Evolutionary conservation across 1,284 basidiomycete species (phyloP).

Genomic region (Cryptococcus amylolentus): DNA sequence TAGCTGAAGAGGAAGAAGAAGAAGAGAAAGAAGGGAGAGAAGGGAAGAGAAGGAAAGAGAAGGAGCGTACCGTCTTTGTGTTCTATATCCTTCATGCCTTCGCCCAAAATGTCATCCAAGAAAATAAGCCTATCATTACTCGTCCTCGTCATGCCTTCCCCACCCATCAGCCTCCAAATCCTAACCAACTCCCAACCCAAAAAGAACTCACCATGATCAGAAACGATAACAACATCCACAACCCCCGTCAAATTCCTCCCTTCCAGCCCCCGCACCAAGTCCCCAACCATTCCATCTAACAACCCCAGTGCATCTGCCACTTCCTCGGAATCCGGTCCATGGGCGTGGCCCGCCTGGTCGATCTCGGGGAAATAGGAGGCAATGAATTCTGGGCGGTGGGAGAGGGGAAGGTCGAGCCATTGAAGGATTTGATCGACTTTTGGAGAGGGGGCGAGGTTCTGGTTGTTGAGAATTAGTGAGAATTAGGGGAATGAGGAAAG

Average conservation of each 20-base stretch:
- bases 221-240: slow-evolving; percentile 83
- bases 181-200: neutral
- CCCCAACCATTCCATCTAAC: slow-evolving; percentile 72
- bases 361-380: slow-evolving; percentile 58
- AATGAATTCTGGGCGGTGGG: slow-evolving; percentile 70
- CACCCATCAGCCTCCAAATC: neutral
- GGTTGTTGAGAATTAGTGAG: neutral
- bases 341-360: slow-evolving; percentile 61
- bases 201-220: slow-evolving; percentile 64
- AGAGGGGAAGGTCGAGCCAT: slow-evolving; percentile 72
- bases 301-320: slow-evolving; percentile 66
- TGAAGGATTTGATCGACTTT: slow-evolving; percentile 70
- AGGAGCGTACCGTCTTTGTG: slow-evolving; percentile 63
- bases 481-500: neutral
- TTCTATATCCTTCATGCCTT: slow-evolving; percentile 61
- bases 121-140: slow-evolving; percentile 70
- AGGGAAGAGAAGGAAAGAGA: neutral
- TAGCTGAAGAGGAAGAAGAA: neutral
- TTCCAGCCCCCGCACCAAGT: slow-evolving; percentile 61
- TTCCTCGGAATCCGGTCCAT: slow-evolving; percentile 67
- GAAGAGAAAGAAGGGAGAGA: no score
- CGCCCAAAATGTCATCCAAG: slow-evolving; percentile 78
- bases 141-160: slow-evolving; percentile 72
- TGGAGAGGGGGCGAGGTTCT: slow-evolving; percentile 15
- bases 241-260: slow-evolving; percentile 74